These are phyloP conservation scores for Gossypium sturtianum DNA, from an alignment of 345 rosid species.

Conservation along the genomic window DNA sequence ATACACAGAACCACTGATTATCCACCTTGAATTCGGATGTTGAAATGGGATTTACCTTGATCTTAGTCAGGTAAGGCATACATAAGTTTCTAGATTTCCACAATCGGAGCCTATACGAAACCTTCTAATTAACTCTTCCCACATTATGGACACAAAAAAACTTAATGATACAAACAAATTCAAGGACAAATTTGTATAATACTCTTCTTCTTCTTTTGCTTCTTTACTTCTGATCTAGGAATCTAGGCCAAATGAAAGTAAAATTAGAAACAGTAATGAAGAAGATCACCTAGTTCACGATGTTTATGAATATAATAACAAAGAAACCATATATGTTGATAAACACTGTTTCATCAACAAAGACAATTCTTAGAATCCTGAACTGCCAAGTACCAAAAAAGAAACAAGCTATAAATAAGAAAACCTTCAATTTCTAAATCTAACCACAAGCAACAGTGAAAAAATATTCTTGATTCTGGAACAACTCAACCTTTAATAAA, in stretches of 20 bases:
- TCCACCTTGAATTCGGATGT: constrained; percentile 1
- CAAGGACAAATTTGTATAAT: not conserved
- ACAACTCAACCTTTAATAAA: constrained; percentile 19
- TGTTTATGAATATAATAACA: not conserved
- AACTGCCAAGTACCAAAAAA: not conserved
- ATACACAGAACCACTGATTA: not conserved
- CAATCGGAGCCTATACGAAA: not conserved
- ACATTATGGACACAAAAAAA: not conserved
- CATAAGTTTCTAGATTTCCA: not conserved
- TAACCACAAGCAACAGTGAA: not conserved
- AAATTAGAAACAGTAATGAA: not conserved
- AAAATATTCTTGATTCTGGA: not conserved
- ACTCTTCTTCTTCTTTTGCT: not conserved
- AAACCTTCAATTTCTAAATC: not conserved
- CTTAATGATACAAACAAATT: constrained; percentile 3
- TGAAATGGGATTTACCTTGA: constrained; percentile 3
- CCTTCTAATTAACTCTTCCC: not conserved
- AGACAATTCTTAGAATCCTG: not conserved
- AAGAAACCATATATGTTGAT: not conserved
- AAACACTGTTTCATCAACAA: constrained; percentile 7
- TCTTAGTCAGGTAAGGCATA: not conserved
- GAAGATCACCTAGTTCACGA: not conserved
- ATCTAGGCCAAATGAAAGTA: not conserved
- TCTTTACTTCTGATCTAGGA: not conserved
- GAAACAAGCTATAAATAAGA: not conserved